phyloP scores from a whole-genome alignment of 208 protist species.

The Wallacemonas sp. region DNA sequence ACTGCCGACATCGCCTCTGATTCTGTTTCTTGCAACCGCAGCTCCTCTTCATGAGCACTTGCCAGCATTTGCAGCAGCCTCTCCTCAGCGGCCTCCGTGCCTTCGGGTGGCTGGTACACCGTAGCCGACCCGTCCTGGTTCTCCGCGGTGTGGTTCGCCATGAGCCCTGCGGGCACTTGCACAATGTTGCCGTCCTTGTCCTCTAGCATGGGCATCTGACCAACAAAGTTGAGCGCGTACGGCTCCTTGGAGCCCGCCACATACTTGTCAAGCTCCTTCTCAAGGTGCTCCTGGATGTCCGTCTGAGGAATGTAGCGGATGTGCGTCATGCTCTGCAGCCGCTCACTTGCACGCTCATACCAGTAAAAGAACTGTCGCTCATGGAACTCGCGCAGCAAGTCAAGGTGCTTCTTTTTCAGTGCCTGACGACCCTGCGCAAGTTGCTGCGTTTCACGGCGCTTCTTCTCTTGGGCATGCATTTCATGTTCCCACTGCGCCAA shows the following conservation, averaged over 20 bases:
- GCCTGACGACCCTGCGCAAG: constrained; percentile 74
- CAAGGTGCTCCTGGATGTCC: constrained; percentile 80
- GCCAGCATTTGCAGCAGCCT: constrained; percentile 78
- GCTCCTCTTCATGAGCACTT: constrained; percentile 78
- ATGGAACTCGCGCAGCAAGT: constrained; percentile 87
- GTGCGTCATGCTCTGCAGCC: constrained; percentile 87
- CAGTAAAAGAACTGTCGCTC: constrained; percentile 93
- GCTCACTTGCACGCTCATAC: constrained; percentile 90
- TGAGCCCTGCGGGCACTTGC: constrained; percentile 60
- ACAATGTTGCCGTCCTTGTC: constrained; percentile 80
- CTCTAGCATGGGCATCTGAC: constrained; percentile 89
- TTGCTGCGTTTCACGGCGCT: constrained; percentile 70
- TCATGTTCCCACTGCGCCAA: constrained; percentile 89
- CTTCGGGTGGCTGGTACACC: constrained; percentile 63
- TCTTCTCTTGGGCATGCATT: constrained; percentile 88
- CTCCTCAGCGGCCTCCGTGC: constrained; percentile 56
- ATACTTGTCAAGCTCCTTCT: constrained; percentile 90
- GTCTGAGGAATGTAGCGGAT: constrained; percentile 82
- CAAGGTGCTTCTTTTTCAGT: constrained; percentile 89
- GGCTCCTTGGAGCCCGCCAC: constrained; percentile 57
- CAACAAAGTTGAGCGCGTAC: constrained; percentile 90
- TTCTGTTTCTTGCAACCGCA: constrained; percentile 43
- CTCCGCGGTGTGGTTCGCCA: constrained; percentile 79
- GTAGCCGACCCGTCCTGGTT: constrained; percentile 56
- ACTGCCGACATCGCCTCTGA: constrained; percentile 53